Evolutionary conservation across 805 yeast genomes (phyloP).

Genomic region (Wickerhamiella galacta): DNA sequence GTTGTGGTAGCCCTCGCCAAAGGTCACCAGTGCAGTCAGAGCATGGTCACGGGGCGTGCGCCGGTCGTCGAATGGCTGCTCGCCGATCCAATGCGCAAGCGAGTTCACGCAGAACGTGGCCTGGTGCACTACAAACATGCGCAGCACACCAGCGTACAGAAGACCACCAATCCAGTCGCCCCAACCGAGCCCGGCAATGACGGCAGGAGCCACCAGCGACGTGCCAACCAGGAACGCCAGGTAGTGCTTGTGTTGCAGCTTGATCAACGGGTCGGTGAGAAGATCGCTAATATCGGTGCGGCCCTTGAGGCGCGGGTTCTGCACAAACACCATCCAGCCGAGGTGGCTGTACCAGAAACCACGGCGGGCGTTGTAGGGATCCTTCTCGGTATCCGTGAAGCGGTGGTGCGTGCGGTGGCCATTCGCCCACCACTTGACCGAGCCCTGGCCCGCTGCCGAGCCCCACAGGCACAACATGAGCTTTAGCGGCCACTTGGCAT

Average conservation of each 20-base stretch:
- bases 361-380: slow-evolving; percentile 70
- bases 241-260: slow-evolving; percentile 63
- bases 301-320: slow-evolving; percentile 46
- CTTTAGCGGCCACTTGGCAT: slow-evolving; percentile 30
- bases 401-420: slow-evolving; percentile 85
- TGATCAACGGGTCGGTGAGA: slow-evolving; percentile 37
- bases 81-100: slow-evolving; percentile 62
- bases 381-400: slow-evolving; percentile 72
- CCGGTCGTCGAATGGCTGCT: slow-evolving; percentile 56
- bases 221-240: slow-evolving; percentile 32
- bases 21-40: slow-evolving; percentile 45
- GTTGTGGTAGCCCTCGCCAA: slow-evolving; percentile 85
- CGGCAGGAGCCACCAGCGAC: slow-evolving; percentile 46
- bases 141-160: slow-evolving; percentile 59
- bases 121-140: slow-evolving; percentile 63
- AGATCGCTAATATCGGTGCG: slow-evolving; percentile 53
- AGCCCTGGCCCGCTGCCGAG: slow-evolving; percentile 59
- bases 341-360: slow-evolving; percentile 73
- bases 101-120: slow-evolving; percentile 65
- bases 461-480: slow-evolving; percentile 42
- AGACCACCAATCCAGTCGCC: slow-evolving; percentile 64
- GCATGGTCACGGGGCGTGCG: slow-evolving; percentile 61
- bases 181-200: slow-evolving; percentile 51
- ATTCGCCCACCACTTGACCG: slow-evolving; percentile 63
- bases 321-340: slow-evolving; percentile 70